Percentiles rank a stretch among this genome's conserved stretches.
phyloP scores from a whole-genome alignment of 495 filamentous ascomycete genomes.

The Neurospora discreta region DNA sequence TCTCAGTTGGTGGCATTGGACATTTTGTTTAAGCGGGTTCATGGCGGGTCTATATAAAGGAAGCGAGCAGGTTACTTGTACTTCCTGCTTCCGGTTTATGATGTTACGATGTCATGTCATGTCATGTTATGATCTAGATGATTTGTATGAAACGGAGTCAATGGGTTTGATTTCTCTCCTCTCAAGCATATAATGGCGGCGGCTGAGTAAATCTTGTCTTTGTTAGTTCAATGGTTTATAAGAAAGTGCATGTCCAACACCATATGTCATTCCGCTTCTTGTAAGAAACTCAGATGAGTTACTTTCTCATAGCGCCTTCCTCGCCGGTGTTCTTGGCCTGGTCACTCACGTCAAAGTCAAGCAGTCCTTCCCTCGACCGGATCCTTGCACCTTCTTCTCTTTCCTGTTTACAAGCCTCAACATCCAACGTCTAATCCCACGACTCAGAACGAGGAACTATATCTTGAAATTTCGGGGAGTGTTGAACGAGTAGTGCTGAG shows the following conservation, averaged over 20 bases:
- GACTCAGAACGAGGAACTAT: background rate
- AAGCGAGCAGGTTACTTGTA: background rate
- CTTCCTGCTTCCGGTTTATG: background rate
- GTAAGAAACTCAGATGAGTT: too few species aligned
- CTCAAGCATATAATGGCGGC: background rate
- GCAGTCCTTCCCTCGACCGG: too few species aligned
- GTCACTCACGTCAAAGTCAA: too few species aligned
- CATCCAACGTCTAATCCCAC: too few species aligned
- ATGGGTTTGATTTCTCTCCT: background rate
- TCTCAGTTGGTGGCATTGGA: background rate
- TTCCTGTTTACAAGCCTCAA: too few species aligned
- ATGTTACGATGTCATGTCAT: background rate
- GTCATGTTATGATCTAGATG: background rate
- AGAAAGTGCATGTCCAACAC: too few species aligned
- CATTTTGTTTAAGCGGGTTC: background rate
- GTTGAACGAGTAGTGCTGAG: slow-evolving; percentile 4
- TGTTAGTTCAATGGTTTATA: too few species aligned
- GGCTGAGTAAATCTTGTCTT: background rate
- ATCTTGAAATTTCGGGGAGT: background rate
- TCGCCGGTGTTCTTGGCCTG: too few species aligned
- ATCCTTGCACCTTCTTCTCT: too few species aligned
- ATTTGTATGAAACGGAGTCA: background rate
- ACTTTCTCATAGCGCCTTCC: too few species aligned
- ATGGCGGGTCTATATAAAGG: background rate
- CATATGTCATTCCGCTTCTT: too few species aligned